Evolutionary conservation across 169 alveolate species (phyloP), one percentile per base, ranked within the genome.

Genomic region (Plasmodium adleri): DNA sequence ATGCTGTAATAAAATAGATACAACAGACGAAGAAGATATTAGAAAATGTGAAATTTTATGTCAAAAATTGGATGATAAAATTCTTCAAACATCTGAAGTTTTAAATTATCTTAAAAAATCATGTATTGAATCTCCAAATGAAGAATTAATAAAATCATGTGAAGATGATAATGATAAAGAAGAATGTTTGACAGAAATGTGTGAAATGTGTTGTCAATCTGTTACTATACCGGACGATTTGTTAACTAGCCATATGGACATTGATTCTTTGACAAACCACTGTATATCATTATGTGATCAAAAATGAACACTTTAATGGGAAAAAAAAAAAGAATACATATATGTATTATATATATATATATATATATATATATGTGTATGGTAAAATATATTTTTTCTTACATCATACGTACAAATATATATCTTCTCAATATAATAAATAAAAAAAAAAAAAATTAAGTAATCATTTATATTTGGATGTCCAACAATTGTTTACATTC

Each of bases 181-280:
- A 17, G 85, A 83, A 28, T 83, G 91, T 20, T 39, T 83, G 22
- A 68, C 74, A 17, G 91, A 83, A 39, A 83, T 83, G 91, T 83
- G 91, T 13, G 85, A 83, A 68, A 83, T 83, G 91, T 83, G 91
- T 39, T 83, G 91, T n/a, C 91, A 83, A 26, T 83, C 91, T 7
- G 64, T 83, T 47, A 60, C 67, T 28, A 49, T 83, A 63, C 91
- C 91, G 24, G 64, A 67, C 17, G 32, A 83, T 47, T 47, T 83
- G 50, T 45, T 83, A 17, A 58, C 85, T n/a, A 52, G 15, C 20
- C 26, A 59, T 60, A 47, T 68, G 17, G 54, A 83, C 47, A 60
- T 83, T 20, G 52, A 12, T 68, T 70, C 85, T 47, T 26, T 83
- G 43, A 39, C 70, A 22, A 72, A 83, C 24, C 91, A 83, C 20